Evolutionary conservation across 345 rosid species (phyloP).

Genomic region (thale cress (Arabidopsis thaliana)): TAIR10.1 NC_003074.8:2832501-2833000

Average conservation of each 20-base stretch:
- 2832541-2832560: not conserved
- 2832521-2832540: not conserved
- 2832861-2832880: not conserved
- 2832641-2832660: not conserved
- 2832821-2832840: too few species aligned
- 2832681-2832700: not conserved
- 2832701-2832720: not conserved
- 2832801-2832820: too few species aligned
- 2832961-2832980: too few species aligned
- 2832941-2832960: too few species aligned
- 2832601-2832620: too few species aligned
- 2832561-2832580: not conserved
- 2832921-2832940: not conserved
- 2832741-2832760: not conserved
- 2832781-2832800: not conserved
- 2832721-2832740: not conserved
- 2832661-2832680: not conserved
- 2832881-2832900: not conserved
- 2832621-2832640: not conserved
- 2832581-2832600: too few species aligned
- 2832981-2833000: too few species aligned
- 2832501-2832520: constrained; percentile 14
- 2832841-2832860: not conserved
- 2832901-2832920: not conserved
- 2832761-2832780: too few species aligned